phyloP scores from a whole-genome alignment of 345 rosid genomes.

The Pelargonium nanum region DNA sequence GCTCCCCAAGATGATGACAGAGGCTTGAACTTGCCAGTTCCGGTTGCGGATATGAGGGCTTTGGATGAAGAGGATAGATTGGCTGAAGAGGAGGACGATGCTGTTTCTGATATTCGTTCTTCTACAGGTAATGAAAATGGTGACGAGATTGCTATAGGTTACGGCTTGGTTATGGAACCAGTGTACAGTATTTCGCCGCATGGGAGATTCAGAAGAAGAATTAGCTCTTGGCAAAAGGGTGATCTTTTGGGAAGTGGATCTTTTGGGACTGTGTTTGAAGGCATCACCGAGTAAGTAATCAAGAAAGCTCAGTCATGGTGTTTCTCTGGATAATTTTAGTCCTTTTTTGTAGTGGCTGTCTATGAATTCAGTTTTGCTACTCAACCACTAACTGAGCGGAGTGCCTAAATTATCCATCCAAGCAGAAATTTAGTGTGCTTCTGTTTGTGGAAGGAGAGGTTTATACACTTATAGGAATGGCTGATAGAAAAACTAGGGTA shows the following conservation, averaged over 20 bases:
- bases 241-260: conserved; percentile 29
- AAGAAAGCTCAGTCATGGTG: neutral
- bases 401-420: neutral
- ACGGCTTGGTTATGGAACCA: conserved; percentile 1
- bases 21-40: neutral
- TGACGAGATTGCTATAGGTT: neutral
- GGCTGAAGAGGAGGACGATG: neutral
- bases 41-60: neutral
- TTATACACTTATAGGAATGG: neutral
- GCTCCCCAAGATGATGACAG: conserved; percentile 11
- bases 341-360: neutral
- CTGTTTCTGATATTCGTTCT: neutral
- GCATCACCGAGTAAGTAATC: conserved; percentile 19
- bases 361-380: neutral
- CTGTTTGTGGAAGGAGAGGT: neutral
- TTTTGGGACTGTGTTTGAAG: conserved; percentile 28
- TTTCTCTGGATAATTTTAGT: neutral
- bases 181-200: conserved; percentile 15
- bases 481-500: neutral
- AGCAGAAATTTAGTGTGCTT: neutral
- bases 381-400: neutral
- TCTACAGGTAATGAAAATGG: conserved; percentile 1
- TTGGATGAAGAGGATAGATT: neutral
- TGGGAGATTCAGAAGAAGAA: conserved; percentile 14
- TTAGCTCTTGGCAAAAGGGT: conserved; percentile 22